Evolutionary conservation across 495 filamentous ascomycete species (phyloP).

Genomic region (Terfezia claveryi): DNA sequence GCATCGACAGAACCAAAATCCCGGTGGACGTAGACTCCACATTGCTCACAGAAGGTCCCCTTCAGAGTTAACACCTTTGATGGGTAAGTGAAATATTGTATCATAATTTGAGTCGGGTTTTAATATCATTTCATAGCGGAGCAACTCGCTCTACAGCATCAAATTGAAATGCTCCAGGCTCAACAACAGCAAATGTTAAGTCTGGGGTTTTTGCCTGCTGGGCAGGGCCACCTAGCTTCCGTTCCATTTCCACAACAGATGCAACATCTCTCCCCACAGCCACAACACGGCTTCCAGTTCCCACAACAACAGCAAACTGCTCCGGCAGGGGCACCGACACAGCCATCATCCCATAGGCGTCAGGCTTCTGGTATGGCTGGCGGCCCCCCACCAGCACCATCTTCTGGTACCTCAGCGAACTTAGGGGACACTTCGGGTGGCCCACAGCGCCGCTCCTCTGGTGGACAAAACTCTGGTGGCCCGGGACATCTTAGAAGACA

Average conservation of each 20-base stretch:
- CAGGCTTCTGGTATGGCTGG: constrained; percentile 94
- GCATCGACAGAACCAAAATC: constrained; percentile 50
- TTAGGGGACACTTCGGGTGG: constrained; percentile 41
- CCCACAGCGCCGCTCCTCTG: constrained; percentile 50
- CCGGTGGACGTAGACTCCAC: constrained; percentile 74
- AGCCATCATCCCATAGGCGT: constrained; percentile 74
- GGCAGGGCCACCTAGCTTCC: constrained; percentile 44
- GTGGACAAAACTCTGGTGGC: constrained; percentile 34
- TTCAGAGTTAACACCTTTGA: constrained; percentile 90
- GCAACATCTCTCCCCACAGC: constrained; percentile 48
- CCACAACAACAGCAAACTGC: constrained; percentile 51
- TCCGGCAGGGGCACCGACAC: constrained; percentile 52
- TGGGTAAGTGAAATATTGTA: constrained; percentile 53
- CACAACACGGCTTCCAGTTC: constrained; percentile 66
- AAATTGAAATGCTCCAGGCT: constrained; percentile 92
- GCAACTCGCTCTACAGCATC: constrained; percentile 95
- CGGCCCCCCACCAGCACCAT: constrained; percentile 85
- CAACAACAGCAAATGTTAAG: constrained; percentile 96
- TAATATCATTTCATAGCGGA: constrained; percentile 41
- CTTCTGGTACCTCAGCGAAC: constrained; percentile 66
- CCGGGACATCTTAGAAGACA: constrained; percentile 83
- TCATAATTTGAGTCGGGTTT: constrained; percentile 1
- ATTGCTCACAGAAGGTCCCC: constrained; percentile 95
- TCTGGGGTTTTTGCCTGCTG: constrained; percentile 75
- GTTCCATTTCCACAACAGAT: constrained; percentile 44